These are phyloP conservation scores for Mucor mucedo DNA, from an alignment of 371 early-diverging fungal genomes.

Conservation along the genomic window DNA sequence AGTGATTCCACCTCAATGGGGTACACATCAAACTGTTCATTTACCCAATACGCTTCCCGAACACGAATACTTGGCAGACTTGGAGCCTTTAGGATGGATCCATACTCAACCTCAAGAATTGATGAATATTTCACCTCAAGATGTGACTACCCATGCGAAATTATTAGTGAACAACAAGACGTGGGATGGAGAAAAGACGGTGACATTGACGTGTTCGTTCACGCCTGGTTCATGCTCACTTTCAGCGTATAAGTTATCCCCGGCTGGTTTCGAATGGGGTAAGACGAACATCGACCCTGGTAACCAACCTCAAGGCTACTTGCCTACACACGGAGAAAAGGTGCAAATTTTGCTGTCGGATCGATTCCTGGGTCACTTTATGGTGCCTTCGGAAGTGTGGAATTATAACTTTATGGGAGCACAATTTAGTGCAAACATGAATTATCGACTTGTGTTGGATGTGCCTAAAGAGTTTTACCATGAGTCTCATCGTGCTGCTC, in stretches of 20 bases:
- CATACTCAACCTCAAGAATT: slow-evolving; percentile 96
- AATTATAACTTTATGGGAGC: slow-evolving; percentile 95
- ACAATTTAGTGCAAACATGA: slow-evolving; percentile 88
- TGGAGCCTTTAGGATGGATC: slow-evolving; percentile 98
- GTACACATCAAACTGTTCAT: slow-evolving; percentile 92
- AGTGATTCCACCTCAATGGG: slow-evolving; percentile 98
- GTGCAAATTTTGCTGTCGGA: slow-evolving; percentile 95
- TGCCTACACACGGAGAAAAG: slow-evolving; percentile 90
- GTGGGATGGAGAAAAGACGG: slow-evolving; percentile 96
- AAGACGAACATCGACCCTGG: slow-evolving; percentile 77
- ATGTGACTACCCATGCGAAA: slow-evolving; percentile 89
- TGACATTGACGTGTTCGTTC: slow-evolving; percentile 92
- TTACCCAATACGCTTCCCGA: slow-evolving; percentile 88
- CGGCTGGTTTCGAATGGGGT: slow-evolving; percentile 96
- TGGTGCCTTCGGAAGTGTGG: slow-evolving; percentile 97
- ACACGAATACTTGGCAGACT: slow-evolving; percentile 87
- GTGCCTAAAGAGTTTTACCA: slow-evolving; percentile 97
- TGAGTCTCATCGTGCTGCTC: slow-evolving; percentile 93
- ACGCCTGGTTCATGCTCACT: slow-evolving; percentile 97
- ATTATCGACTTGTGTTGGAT: slow-evolving; percentile 87
- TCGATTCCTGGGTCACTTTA: slow-evolving; percentile 95
- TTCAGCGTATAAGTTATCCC: slow-evolving; percentile 94
- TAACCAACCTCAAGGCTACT: slow-evolving; percentile 86
- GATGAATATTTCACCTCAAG: slow-evolving; percentile 90
- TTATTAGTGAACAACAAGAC: slow-evolving; percentile 84